Percentiles rank a stretch among this genome's conserved stretches.
phyloP scores from a whole-genome alignment of 208 protist species.

The Leishmania gerbilli region DNA sequence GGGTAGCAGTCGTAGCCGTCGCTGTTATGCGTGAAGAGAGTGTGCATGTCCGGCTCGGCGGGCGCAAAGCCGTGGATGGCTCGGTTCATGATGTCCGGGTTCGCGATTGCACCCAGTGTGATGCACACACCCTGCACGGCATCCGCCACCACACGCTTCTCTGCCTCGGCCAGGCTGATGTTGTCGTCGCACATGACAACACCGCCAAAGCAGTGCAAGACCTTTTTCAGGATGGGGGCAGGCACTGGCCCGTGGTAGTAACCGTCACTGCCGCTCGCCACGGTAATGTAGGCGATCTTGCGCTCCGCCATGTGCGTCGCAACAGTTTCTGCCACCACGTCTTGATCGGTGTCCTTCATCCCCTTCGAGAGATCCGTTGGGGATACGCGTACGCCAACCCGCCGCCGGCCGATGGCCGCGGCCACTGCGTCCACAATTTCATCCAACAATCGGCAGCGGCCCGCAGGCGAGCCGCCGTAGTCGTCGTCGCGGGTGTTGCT shows the following conservation, averaged over 20 bases:
- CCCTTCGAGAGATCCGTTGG: constrained; percentile 32
- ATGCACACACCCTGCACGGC: constrained; percentile 35
- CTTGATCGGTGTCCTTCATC: constrained; percentile 15
- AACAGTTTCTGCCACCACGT: constrained; percentile 19
- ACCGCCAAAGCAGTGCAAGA: neutral
- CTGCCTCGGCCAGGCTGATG: constrained; percentile 17
- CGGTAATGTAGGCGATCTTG: constrained; percentile 28
- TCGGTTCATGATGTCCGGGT: constrained; percentile 57
- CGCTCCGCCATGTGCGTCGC: constrained; percentile 16
- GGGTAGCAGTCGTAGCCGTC: constrained; percentile 20
- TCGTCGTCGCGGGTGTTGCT: constrained; percentile 66
- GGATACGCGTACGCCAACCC: constrained; percentile 47
- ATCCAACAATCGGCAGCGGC: constrained; percentile 47
- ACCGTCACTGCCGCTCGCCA: constrained; percentile 24
- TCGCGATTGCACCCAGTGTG: constrained; percentile 40
- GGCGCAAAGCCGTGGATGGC: constrained; percentile 13
- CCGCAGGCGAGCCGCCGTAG: constrained; percentile 81
- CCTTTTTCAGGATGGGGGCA: neutral
- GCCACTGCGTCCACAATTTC: constrained; percentile 59
- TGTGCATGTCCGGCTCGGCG: constrained; percentile 6
- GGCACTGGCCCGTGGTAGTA: constrained; percentile 32
- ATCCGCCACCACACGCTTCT: constrained; percentile 1
- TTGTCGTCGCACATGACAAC: constrained; percentile 37
- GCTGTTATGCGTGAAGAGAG: constrained; percentile 21
- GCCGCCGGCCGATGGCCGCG: constrained; percentile 26